Percentiles rank a stretch among this genome's conserved stretches.
phyloP scores from a whole-genome alignment of 2,329 filamentous ascomycete species.

The Stemphylium vesicarium region DNA sequence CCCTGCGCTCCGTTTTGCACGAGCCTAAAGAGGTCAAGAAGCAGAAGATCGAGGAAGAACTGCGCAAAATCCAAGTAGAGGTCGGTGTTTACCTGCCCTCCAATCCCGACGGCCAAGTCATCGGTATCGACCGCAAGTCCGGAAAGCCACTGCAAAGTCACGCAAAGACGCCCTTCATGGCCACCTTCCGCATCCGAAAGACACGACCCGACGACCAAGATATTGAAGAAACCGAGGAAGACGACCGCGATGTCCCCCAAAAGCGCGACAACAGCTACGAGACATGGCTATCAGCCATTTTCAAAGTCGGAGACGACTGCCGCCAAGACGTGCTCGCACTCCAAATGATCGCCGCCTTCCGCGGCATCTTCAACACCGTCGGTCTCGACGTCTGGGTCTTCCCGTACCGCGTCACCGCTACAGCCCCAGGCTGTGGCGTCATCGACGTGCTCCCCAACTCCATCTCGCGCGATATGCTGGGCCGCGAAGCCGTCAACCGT shows the following conservation, averaged over 20 bases:
- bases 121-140: conserved; percentile 97
- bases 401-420: conserved; percentile 95
- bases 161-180: conserved; percentile 98
- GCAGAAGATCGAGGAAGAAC: conserved; percentile 97
- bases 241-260: conserved; percentile 36
- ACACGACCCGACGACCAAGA: conserved; percentile 57
- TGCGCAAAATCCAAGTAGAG: conserved; percentile 96
- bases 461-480: conserved; percentile 98
- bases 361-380: conserved; percentile 93
- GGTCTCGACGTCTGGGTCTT: conserved; percentile 97
- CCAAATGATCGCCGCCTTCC: conserved; percentile 97
- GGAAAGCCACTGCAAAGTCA: conserved; percentile 97
- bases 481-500: conserved; percentile 95
- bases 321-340: conserved; percentile 95
- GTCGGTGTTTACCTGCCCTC: conserved; percentile 96
- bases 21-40: conserved; percentile 95
- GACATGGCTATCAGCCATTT: conserved; percentile 99
- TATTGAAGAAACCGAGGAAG: conserved; percentile 40
- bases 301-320: conserved; percentile 99
- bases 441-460: conserved; percentile 98
- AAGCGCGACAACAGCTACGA: conserved; percentile 70
- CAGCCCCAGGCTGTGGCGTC: conserved; percentile 94
- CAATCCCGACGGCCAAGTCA: conserved; percentile 95
- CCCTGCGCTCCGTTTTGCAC: conserved; percentile 92
- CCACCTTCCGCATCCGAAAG: conserved; percentile 96